Evolutionary conservation across 2,329 filamentous ascomycete species (phyloP), one percentile per base, ranked within the genome.

Genomic region (Aurifilum marmelostoma): DNA sequence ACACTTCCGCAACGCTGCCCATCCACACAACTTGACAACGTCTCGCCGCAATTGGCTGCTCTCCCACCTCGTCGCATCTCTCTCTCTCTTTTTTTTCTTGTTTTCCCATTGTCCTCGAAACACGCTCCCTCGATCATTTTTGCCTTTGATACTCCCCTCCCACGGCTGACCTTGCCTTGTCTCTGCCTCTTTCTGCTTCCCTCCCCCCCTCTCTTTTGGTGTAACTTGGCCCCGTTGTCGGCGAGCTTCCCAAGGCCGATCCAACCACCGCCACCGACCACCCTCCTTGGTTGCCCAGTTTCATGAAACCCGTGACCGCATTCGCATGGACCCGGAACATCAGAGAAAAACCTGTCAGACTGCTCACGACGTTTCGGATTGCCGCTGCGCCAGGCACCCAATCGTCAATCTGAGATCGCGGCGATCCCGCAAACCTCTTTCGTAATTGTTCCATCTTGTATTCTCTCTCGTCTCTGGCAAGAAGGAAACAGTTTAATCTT

Each of bases 1-100:
- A 63, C 61, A 63, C 16, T 47, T 63, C 61, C 61, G 61, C 61
- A 63, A 63, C 61, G 47, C 61, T 21, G 41, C 39, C 56, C 59
- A 43, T 21, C 16, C 59, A 62, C n/a, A 18, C 59, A n/a, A 24
- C 39, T 24, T n/a, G 37, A 63, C 21, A 21, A 27, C 41, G 59
- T 39, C 37, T 39, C 59, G 34, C 59, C 43, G 21, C 37, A 39
- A 34, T 61, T 61, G 29, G 29, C 56, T 34, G 29, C 34, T 61
- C 34, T 39, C 34, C 34, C 34, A 24, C 37, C 59, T 29, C 29
- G 59, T 61, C 59, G 59, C 59, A 62, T 27, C 59, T 62, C 37
- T 61, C 27, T 37, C 24, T 39, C 37, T 62, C 27, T n/a, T 62
- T 41, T 43, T 24, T 24, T 27, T 34, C 6, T 34, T 63, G 37